A percentile compares a stretch with the other conserved stretches of the same genome.
phyloP scores from a whole-genome alignment of 2,329 filamentous ascomycete species.

The Claviceps sp. region DNA sequence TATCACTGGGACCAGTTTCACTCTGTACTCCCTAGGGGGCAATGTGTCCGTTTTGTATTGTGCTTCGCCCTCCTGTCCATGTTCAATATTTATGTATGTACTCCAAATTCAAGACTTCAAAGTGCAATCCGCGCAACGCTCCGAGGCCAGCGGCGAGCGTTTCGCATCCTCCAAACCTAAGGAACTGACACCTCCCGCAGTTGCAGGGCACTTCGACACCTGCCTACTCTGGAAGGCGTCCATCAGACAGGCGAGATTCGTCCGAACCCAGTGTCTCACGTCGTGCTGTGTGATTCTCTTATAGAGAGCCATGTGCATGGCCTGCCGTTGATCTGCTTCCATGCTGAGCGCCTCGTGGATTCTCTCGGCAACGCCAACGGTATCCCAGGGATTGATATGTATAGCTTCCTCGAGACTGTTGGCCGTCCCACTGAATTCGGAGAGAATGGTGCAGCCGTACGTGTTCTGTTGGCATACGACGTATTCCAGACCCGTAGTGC shows the following conservation, averaged over 20 bases:
- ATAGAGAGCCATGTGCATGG: conserved; percentile 5
- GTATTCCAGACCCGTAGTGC: conserved; percentile 92
- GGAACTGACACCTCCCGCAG: neutral
- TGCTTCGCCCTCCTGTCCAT: no score
- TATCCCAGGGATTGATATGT: conserved; percentile 92
- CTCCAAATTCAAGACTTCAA: no score
- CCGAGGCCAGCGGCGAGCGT: neutral
- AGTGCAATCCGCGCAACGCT: neutral
- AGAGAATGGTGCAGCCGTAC: conserved; percentile 82
- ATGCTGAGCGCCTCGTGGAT: conserved; percentile 74
- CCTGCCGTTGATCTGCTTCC: conserved; percentile 44
- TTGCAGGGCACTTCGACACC: neutral
- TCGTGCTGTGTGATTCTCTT: conserved; percentile 2
- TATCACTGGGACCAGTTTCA: neutral
- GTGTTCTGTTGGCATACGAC: conserved; percentile 80
- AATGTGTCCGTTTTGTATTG: no score
- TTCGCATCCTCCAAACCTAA: neutral
- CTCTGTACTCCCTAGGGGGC: no score
- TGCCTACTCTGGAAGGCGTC: neutral
- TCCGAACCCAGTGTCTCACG: conserved; percentile 3
- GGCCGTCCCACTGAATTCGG: conserved; percentile 89
- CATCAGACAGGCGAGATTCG: neutral
- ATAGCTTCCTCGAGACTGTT: conserved; percentile 73
- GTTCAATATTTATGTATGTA: no score
- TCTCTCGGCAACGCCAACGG: conserved; percentile 65